Evolutionary conservation across 2,329 filamentous ascomycete genomes (phyloP), one percentile per base, ranked within the genome.

Genomic region (Aureobasidium sp.): DNA sequence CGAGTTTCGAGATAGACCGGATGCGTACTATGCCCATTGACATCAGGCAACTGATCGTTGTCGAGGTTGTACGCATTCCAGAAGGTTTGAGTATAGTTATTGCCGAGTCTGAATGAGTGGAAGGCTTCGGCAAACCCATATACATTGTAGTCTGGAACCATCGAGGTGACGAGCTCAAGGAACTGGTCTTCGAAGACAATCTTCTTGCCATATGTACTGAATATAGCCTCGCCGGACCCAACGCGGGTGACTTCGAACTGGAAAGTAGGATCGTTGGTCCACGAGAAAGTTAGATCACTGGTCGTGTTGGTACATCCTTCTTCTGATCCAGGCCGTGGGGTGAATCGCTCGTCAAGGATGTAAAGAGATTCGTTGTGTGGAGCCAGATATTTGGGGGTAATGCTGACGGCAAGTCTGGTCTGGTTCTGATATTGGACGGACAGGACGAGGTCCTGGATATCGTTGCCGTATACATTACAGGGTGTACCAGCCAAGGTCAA

Each of bases 1-100:
- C 70, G 65, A 14, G 70, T 72, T 65, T 73, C 71, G 17, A 70
- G 64, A 51, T 72, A 73, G 29, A 73, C 66, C 5, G 71, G 71
- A 52, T 71, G 69, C n/a, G 67, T 68, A 22, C 69, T 66, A 55
- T 73, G 68, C 4, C 62, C 66, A 49, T 72, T 71, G 41, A 66
- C 66, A 60, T 71, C 68, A 15, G 68, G 57, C 42, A 60, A 55
- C 20, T 69, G 64, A 58, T 67, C 67, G 11, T 65, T 69, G 20
- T 67, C 67, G 7, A 68, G 63, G 39, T 71, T 69, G 53, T 70
- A 70, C 1, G 69, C 69, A 59, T 70, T 67, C 68, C 65, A 72
- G 64, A 71, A 70, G 2, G 70, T 71, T 61, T 71, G 69, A 5
- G 71, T 72, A 47, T 63, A 70, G 55, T 72, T 70, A 41, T 64